These are phyloP conservation scores for Nicotiana rustica DNA, from an alignment of 305 asterid species.

Conservation along the genomic window DNA sequence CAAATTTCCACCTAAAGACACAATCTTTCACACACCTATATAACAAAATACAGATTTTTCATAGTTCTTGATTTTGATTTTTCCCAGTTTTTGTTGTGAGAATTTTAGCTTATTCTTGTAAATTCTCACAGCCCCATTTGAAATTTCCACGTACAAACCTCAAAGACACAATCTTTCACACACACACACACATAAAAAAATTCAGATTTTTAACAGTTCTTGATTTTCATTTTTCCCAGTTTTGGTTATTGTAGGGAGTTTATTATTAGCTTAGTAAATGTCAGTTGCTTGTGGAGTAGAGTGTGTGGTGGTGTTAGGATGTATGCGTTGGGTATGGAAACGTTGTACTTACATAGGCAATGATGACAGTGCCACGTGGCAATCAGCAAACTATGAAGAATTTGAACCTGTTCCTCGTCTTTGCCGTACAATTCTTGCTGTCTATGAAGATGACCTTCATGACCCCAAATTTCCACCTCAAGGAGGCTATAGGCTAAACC, in stretches of 20 bases:
- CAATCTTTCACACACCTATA: background rate
- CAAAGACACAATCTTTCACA: background rate
- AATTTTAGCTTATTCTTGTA: background rate
- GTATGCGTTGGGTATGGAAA: constrained; percentile 97
- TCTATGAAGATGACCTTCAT: constrained; percentile 77
- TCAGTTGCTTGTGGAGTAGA: constrained; percentile 86
- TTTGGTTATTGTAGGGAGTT: background rate
- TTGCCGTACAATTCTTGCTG: constrained; percentile 83
- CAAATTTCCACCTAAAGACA: background rate
- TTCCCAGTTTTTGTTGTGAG: background rate
- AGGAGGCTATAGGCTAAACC: constrained; percentile 74
- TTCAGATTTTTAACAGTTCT: background rate
- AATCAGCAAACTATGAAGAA: constrained; percentile 75
- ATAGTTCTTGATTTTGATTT: background rate
- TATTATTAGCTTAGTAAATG: constrained; percentile 42
- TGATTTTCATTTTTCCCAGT: background rate
- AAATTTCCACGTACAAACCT: background rate
- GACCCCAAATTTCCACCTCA: constrained; percentile 67
- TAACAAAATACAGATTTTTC: background rate
- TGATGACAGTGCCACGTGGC: constrained; percentile 90
- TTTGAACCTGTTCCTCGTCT: constrained; percentile 80
- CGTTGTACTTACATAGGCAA: constrained; percentile 95
- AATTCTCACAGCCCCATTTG: constrained; percentile 4
- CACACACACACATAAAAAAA: background rate
- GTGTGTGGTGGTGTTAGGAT: constrained; percentile 73